Percentiles rank a stretch among this genome's conserved stretches.
Conservation (phyloP, 768 basidiomycete genomes). For the Sporobolomyces pararoseus region DNA sequence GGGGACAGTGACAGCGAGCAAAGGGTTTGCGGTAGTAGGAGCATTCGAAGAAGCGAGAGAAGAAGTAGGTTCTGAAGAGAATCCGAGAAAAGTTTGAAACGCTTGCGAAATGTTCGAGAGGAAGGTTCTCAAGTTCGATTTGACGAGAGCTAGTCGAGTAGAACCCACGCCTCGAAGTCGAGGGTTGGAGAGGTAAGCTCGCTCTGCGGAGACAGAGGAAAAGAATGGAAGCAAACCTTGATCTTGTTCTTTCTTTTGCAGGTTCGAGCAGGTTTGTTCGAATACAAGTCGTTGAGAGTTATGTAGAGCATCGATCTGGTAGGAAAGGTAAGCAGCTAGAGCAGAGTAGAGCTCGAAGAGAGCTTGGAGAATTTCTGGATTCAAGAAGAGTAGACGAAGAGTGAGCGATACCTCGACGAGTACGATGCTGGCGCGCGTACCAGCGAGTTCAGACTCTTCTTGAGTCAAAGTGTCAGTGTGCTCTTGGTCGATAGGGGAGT, state of each 20-base stretch:
- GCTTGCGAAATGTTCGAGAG: neutral
- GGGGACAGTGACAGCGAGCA: neutral
- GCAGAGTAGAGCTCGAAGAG: neutral
- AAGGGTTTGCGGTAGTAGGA: neutral
- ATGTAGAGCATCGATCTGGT: neutral
- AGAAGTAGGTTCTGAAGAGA: neutral
- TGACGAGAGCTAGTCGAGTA: neutral
- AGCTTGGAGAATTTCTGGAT: neutral
- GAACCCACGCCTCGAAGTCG: neutral
- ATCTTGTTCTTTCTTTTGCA: neutral
- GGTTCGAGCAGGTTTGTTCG: neutral
- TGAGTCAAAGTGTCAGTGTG: too few species aligned
- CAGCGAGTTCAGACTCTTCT: neutral
- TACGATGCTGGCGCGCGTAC: neutral
- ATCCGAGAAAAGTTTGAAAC: neutral
- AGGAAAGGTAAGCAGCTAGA: neutral
- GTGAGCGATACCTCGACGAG: neutral
- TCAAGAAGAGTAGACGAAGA: neutral
- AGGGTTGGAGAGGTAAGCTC: too few species aligned
- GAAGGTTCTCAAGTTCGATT: slow-evolving; percentile 2
- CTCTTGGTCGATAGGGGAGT: neutral
- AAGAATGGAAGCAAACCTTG: neutral
- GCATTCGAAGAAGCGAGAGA: neutral
- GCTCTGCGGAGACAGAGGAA: neutral
- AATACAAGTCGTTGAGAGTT: neutral